Evolutionary conservation across 1,139 yeast genomes (phyloP).

Genomic region (Yamadazyma triangularis): DNA sequence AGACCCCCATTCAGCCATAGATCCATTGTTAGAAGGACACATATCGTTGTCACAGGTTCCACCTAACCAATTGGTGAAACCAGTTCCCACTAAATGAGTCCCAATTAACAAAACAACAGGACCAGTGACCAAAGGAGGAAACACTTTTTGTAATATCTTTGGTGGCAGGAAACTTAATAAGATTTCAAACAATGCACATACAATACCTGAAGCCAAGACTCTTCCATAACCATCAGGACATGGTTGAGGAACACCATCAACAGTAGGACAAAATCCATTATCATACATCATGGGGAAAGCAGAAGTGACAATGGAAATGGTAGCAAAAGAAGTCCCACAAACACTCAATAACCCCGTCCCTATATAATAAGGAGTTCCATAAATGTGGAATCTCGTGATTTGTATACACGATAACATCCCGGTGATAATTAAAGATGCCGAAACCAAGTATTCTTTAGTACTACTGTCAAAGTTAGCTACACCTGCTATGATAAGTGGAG

Average conservation of each 20-base stretch:
- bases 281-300: constrained; percentile 78
- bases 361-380: constrained; percentile 64
- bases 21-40: constrained; percentile 15
- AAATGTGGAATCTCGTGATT: constrained; percentile 75
- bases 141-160: constrained; percentile 57
- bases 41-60: constrained; percentile 57
- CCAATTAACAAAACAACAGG: constrained; percentile 88
- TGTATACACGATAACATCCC: constrained; percentile 73
- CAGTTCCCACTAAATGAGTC: constrained; percentile 58
- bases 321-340: constrained; percentile 89
- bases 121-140: constrained; percentile 90
- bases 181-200: constrained; percentile 73
- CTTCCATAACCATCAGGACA: constrained; percentile 91
- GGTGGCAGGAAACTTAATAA: constrained; percentile 74
- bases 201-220: constrained; percentile 73
- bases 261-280: constrained; percentile 62
- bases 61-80: constrained; percentile 83
- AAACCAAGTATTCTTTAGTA: constrained; percentile 65
- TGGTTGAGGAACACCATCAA: constrained; percentile 61
- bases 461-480: constrained; percentile 53
- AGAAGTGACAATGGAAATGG: constrained; percentile 71
- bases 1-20: constrained; percentile 68
- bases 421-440: constrained; percentile 69
- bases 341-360: constrained; percentile 89
- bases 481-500: constrained; percentile 66